Base-by-base conservation (phyloP, 164 flowering plant species). In the Magnolia officinalis region DNA sequence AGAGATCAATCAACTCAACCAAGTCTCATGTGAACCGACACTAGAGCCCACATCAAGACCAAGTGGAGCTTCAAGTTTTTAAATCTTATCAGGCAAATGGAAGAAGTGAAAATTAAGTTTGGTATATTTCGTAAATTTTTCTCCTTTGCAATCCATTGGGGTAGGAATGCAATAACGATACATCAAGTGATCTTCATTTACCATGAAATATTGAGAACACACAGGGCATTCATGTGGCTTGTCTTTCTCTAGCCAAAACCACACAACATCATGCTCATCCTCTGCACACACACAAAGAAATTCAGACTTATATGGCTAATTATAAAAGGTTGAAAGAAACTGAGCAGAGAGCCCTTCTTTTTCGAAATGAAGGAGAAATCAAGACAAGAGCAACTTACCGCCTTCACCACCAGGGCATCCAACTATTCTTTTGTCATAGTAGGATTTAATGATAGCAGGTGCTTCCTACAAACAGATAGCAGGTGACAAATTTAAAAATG, bases 191-290 rank as follows among this genome's bases (percentile, higher is more conserved):
- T 23, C 19, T 26, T 20, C 50, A 14, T 64, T 80, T 80, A 88
- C 90, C 90, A 31, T 70, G 75, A 86, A 88, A 79, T 90, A 88
- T 81, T 94, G 97, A 68, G 92, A 74, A 77, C 98, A 95, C 73
- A 91, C 97, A 8, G 98, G 94, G 77, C 98, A 95, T 77, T 91
- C 97, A 80, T 85, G 87, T 3, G 96, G 90, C 83, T 89, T 89
- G 88, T 84, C 94, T 79, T 92, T 95, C 89, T 89, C 91, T 82
- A 95, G 86, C 98, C 98, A 90, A 83, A 95, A 95, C 98, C 98
- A 95, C 75, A 95, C 95, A 77, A 92, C 96, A 81, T 95, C 97
- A 76, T 94, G 98, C 83, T 94, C 98, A 80, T 94, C 97, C 88
- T 88, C 91, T 86, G 79, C 73, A 78, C 37, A 59, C 5, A 52